Conservation (phyloP, 2,329 filamentous ascomycete genomes). For the Sporothrix pallida region DNA sequence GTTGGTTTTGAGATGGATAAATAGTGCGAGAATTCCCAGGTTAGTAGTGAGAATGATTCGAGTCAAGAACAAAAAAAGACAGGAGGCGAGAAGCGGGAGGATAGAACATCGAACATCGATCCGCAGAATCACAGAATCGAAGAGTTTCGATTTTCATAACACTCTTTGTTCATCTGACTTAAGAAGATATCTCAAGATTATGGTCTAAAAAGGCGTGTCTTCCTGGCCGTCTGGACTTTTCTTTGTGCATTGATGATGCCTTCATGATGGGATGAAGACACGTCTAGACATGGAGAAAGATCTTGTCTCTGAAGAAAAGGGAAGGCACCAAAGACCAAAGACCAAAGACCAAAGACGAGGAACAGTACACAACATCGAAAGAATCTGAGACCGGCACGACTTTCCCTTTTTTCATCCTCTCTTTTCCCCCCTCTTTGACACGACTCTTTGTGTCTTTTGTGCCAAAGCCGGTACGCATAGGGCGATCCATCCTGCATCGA, state of each 20-base stretch:
- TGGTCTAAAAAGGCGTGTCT: too few relatives aligned
- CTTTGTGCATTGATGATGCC: not conserved
- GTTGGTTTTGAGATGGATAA: not conserved
- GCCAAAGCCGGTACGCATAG: conserved; percentile 14
- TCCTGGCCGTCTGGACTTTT: too few relatives aligned
- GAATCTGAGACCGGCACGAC: not conserved
- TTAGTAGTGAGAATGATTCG: not conserved
- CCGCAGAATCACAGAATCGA: not conserved
- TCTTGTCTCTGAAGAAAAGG: too few relatives aligned
- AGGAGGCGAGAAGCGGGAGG: not conserved
- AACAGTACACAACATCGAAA: too few relatives aligned
- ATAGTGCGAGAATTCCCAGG: not conserved
- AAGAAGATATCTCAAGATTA: too few relatives aligned
- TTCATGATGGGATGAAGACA: not conserved
- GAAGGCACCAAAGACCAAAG: not conserved
- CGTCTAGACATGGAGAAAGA: not conserved
- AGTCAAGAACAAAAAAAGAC: not conserved
- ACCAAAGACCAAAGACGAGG: not conserved
- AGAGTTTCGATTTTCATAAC: not conserved
- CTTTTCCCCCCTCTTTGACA: not conserved
- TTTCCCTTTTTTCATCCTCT: not conserved
- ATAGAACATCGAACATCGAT: not conserved
- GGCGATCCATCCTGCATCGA: conserved; percentile 9
- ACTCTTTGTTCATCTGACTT: not conserved
- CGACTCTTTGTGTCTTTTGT: not conserved